phyloP scores from a whole-genome alignment of 2,329 filamentous ascomycete genomes.

The Juglanconis oblonga region DNA sequence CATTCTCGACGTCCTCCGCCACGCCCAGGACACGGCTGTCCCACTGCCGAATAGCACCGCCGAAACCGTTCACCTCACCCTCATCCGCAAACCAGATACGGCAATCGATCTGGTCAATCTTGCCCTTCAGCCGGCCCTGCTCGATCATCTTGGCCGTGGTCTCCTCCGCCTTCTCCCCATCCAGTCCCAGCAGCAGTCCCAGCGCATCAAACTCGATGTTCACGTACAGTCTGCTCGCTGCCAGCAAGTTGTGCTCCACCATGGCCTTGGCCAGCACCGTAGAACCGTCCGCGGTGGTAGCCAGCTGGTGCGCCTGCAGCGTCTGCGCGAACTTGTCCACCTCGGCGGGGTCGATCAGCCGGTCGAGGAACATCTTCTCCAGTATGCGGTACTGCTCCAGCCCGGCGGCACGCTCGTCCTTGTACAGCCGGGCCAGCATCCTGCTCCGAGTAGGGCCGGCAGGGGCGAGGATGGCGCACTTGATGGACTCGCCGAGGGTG shows the following conservation, averaged over 20 bases:
- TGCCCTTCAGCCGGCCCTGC: conserved; percentile 80
- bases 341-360: conserved; percentile 76
- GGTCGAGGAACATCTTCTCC: conserved; percentile 96
- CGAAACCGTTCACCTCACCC: conserved; percentile 57
- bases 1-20: conserved; percentile 84
- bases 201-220: conserved; percentile 77
- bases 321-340: conserved; percentile 80
- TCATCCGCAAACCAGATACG: conserved; percentile 82
- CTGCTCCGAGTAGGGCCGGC: conserved; percentile 82
- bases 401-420: conserved; percentile 78
- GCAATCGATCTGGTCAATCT: conserved; percentile 90
- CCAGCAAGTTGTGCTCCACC: conserved; percentile 92
- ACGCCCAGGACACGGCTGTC: conserved; percentile 83
- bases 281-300: conserved; percentile 82
- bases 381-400: conserved; percentile 82
- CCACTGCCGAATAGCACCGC: conserved; percentile 78
- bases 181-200: conserved; percentile 72
- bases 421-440: conserved; percentile 80
- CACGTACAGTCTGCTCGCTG: conserved; percentile 73
- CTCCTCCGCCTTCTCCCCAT: conserved; percentile 78
- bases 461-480: conserved; percentile 87
- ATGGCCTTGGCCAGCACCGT: conserved; percentile 93
- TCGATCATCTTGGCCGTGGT: conserved; percentile 96
- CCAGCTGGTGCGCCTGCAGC: conserved; percentile 83
- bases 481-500: conserved; percentile 82